A percentile compares a stretch with the other conserved stretches of the same genome.
Evolutionary conservation across 306 rosid species (phyloP).

Genomic region (Arachis stenosperma): DNA sequence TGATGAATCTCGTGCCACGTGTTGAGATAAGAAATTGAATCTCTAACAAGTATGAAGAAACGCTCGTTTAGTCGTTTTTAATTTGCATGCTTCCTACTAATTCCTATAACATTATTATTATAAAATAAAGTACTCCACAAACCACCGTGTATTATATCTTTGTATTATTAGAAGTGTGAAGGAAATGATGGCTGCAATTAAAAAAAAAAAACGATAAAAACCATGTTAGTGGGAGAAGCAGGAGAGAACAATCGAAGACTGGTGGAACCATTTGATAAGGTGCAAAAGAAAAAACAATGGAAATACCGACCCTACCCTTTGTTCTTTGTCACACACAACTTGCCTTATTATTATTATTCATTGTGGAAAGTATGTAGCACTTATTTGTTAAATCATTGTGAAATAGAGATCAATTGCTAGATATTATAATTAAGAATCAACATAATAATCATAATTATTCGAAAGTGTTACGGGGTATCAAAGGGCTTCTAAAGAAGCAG

Average conservation of each 20-base stretch:
- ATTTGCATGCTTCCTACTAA: constrained; percentile 32
- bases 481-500: constrained; percentile 11
- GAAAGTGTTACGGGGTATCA: constrained; percentile 15
- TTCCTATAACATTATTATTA: too few species aligned
- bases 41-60: constrained; percentile 2
- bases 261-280: constrained; percentile 50
- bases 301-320: constrained; percentile 54
- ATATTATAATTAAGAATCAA: not conserved
- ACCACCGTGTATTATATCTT: too few species aligned
- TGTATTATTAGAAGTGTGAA: not conserved
- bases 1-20: not conserved
- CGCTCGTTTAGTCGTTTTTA: not conserved
- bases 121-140: too few species aligned
- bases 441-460: constrained; percentile 9
- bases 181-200: constrained; percentile 41
- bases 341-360: constrained; percentile 39
- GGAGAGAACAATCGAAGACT: constrained; percentile 33
- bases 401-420: not conserved
- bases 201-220: constrained; percentile 37
- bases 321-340: constrained; percentile 44
- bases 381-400: constrained; percentile 41
- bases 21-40: not conserved
- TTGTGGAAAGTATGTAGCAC: constrained; percentile 47
- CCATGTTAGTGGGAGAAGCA: constrained; percentile 57
- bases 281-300: constrained; percentile 43